Percentiles rank a stretch among this genome's conserved stretches.
Evolutionary conservation across 345 rosid genomes (phyloP).

Genomic region (Heritiera littoralis): DNA sequence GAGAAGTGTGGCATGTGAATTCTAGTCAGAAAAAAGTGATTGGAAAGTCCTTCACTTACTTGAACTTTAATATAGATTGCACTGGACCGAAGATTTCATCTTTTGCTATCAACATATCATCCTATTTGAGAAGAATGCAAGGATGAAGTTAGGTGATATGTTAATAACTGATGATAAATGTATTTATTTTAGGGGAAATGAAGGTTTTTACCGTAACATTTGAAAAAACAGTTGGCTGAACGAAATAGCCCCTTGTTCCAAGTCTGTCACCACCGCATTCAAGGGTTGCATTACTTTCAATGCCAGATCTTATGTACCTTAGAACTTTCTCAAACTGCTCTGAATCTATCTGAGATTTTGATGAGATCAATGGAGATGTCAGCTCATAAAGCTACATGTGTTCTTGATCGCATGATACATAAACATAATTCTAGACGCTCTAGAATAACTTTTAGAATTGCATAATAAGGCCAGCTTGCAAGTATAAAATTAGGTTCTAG

Average conservation of each 20-base stretch:
- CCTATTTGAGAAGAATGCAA: constrained; percentile 40
- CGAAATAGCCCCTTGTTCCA: constrained; percentile 78
- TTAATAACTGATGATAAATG: not conserved
- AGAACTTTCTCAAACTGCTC: constrained; percentile 84
- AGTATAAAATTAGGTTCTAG: not conserved
- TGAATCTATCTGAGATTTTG: constrained; percentile 57
- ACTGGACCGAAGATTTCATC: constrained; percentile 99
- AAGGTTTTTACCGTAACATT: constrained; percentile 59
- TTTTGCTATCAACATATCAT: constrained; percentile 85
- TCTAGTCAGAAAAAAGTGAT: not conserved
- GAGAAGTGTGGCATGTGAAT: not conserved
- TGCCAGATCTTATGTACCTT: constrained; percentile 68
- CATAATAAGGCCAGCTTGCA: not conserved
- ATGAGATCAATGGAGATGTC: not conserved
- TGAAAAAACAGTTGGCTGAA: constrained; percentile 97
- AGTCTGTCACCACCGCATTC: constrained; percentile 85
- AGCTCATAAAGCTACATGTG: not conserved
- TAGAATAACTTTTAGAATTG: not conserved
- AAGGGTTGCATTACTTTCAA: constrained; percentile 77
- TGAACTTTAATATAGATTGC: constrained; percentile 92
- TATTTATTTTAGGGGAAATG: not conserved
- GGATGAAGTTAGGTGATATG: not conserved
- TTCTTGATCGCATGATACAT: not conserved
- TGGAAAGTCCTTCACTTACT: constrained; percentile 42
- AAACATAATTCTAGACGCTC: not conserved